Conservation (phyloP, 495 filamentous ascomycete genomes). For the Aspergillus biplanus region DNA sequence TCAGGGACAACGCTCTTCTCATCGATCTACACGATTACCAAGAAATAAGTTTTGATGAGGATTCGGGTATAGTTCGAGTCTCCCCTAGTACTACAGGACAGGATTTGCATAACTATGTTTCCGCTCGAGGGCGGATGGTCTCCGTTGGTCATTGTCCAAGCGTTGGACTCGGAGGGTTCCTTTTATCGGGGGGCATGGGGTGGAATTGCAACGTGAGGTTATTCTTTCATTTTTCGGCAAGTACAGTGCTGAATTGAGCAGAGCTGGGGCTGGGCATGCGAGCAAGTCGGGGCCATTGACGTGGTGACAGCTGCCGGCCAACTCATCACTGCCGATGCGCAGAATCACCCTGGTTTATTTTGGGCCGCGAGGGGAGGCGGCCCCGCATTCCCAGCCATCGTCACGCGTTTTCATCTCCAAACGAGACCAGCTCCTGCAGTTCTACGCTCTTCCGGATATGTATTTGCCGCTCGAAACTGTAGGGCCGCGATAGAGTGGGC, state of each 20-base stretch:
- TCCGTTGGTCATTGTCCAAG: conserved; percentile 54
- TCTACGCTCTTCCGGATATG: conserved; percentile 41
- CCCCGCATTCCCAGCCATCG: conserved; percentile 51
- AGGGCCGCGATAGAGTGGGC: conserved; percentile 4
- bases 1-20: background rate
- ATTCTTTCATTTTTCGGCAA: background rate
- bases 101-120: background rate
- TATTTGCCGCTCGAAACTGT: conserved; percentile 39
- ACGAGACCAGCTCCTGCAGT: conserved; percentile 22
- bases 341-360: conserved; percentile 44
- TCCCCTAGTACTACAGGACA: background rate
- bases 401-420: conserved; percentile 45
- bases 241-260: conserved; percentile 7
- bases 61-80: background rate
- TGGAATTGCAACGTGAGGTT: conserved; percentile 46
- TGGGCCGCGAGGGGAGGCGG: conserved; percentile 51
- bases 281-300: conserved; percentile 45
- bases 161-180: conserved; percentile 54
- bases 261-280: conserved; percentile 55
- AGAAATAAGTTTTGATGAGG: background rate
- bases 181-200: conserved; percentile 53
- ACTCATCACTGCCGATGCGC: conserved; percentile 34
- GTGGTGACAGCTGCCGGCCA: conserved; percentile 44
- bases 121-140: conserved; percentile 35
- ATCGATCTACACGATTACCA: background rate